Evolutionary conservation across 805 yeast species (phyloP), one percentile per base, ranked within the genome.

Genomic region (Spathaspora gorwiae): DNA sequence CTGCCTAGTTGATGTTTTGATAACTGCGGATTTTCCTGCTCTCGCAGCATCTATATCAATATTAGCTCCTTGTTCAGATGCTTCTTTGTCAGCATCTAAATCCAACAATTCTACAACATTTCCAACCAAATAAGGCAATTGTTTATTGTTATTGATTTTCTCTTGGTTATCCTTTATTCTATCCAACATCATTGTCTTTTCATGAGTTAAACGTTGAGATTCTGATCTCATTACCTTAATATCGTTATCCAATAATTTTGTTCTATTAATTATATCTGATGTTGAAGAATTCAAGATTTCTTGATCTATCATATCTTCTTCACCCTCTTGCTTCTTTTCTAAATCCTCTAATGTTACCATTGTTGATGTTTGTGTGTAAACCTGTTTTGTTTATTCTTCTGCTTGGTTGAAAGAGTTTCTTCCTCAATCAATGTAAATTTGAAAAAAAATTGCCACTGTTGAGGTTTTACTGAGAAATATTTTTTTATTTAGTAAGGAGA

Each of bases 1-100:
- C 62, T 94, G 99, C 61, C 99, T 82, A 8, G 99, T 94, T 0
- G 97, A 88, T 0, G 99, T 94, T 68, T 94, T 94, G 51, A 94
- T 87, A 33, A 94, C 99, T 1, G 99, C 99, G n/a, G 96, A 89
- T 68, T 92, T 90, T 6, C 99, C 98, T 37, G 80, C 80, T 51
- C 96, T 82, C 10, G 95, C 79, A 39, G 97, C 87, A 61, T 94
- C 97, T 55, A 88, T 72, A 66, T 94, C 97, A 39, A 90, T 86
- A 60, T 90, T 92, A 47, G 98, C 97, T 34, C 98, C 98, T 64
- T 94, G 96, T 50, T 85, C 89, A 24, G 75, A 72, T 26, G 92
- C 94, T 47, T 83, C 87, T 51, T 81, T 84, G 49, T 89, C 92
- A 9, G 87, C 90, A 54, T 83, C 84, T 65, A 94, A 79, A 60